Base-by-base conservation (phyloP, 2,329 filamentous ascomycete species). In the Colletotrichum brevisporum region DNA sequence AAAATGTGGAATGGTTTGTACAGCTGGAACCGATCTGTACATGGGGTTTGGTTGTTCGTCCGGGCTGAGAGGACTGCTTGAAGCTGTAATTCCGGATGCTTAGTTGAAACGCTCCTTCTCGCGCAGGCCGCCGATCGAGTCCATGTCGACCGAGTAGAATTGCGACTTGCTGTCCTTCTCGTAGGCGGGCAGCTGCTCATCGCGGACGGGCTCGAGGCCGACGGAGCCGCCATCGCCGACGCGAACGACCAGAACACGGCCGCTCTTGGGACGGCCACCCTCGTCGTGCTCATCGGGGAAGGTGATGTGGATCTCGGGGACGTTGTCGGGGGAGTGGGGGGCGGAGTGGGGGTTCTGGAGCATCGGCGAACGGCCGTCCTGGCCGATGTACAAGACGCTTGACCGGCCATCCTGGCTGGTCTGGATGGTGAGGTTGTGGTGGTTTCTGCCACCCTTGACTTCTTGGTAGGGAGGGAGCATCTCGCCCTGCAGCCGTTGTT, bases 221-320 rank as follows among this genome's bases (percentile, higher is more conserved):
- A 98, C 91, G 45, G 90, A 87, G 55, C 93, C 92, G 71, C 90
- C 92, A 73, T 98, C 96, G 71, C 95, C 94, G 59, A 98, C 94
- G 60, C 94, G 90, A 64, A 99, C 95, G 43, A 98, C 90, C 24
- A 99, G 92, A 59, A 98, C 94, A 39, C 95, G 91, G 41, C 95
- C 95, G 73, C 92, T 94, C 83, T 92, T 92, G 75, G 88, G 88
- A 81, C 91, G 94, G 74, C 95, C 95, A 63, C 89, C 84, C 74
- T 94, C 93, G 77, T 98, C 95, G 74, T 97, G 91, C 85, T 98
- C 96, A 75, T 97, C 94, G 16, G 96, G 96, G 85, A 99, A 98
- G 43, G 96, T 98, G 81, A 99, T 97, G 82, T 95, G 94, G 76
- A 99, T 99, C 83, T 98, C 93, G 21, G 96, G 96, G 31, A 98